Base-by-base conservation (phyloP, 176 grass and related monocot species). In the Oryza glumipatula region DNA sequence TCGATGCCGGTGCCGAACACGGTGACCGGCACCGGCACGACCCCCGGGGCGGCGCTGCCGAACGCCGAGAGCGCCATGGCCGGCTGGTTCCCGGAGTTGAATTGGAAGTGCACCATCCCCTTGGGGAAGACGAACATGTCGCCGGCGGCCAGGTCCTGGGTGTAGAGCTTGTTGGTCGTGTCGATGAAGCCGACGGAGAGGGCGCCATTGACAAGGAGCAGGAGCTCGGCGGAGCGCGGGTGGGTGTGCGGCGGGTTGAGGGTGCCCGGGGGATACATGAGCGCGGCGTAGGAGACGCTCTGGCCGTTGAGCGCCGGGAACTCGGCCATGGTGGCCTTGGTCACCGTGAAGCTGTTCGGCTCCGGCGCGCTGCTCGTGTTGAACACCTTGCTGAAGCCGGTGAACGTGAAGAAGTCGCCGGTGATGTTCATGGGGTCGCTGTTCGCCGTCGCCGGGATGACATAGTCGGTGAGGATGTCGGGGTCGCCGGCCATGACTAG, bases 131-230 rank as follows among this genome's bases (percentile, higher is more conserved):
- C 36, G 56, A 92, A 90, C 47, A 92, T 56, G 32, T 95, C 88
- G 0, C 93, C 86, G 5, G 32, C 0, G 71, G 43, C 23, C 2
- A 87, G 81, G 44, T 76, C 58, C 67, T 90, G 60, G 28, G 45
- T 23, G 79, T 82, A 90, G 33, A 90, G 75, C 72, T 61, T 71
- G 43, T 70, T 65, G 6, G 78, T 16, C 0, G 88, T 84, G 68
- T 92, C 86, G 63, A 95, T 61, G 11, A 95, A 90, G 10, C 87
- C 90, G 23, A 92, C 83, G 23, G 68, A 83, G 70, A 92, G 90
- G 7, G 85, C 54, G 0, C 90, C 90, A 0, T 81, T 11, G 49
- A 92, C 0, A 54, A 92, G 17, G 49, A 87, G 80, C 9, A 88
- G 86, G 32, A 95, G 84, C 88, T 95, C 88, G 4, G 88, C 52